A percentile compares a stretch with the other conserved stretches of the same genome.
These are phyloP conservation scores for Fusarium duplospermum DNA, from an alignment of 2,329 filamentous ascomycete species.

Conservation along the genomic window DNA sequence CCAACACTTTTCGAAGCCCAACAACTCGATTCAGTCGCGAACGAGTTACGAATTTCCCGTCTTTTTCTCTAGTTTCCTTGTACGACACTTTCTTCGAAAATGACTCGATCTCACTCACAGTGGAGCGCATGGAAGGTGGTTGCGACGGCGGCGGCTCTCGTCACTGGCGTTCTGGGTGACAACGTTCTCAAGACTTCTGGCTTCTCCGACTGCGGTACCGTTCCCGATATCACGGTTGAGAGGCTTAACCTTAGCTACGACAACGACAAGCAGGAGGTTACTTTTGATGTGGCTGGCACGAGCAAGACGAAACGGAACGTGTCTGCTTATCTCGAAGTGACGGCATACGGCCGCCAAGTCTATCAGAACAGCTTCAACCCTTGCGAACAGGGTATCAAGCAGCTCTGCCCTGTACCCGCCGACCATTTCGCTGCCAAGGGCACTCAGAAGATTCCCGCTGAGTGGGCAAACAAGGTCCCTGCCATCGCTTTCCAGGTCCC, in stretches of 20 bases:
- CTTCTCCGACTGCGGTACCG: conserved; percentile 76
- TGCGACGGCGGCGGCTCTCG: conserved; percentile 51
- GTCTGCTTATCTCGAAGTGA: conserved; percentile 78
- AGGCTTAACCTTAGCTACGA: conserved; percentile 84
- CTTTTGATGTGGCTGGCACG: conserved; percentile 84
- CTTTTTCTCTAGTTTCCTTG: conserved; percentile 32
- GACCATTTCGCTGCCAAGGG: conserved; percentile 81
- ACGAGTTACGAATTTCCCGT: conserved; percentile 41
- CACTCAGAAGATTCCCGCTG: conserved; percentile 74
- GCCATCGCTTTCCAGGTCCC: conserved; percentile 90
- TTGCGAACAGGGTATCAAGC: conserved; percentile 74
- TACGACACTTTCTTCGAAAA: conserved; percentile 39
- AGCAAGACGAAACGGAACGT: conserved; percentile 83
- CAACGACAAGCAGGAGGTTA: conserved; percentile 76
- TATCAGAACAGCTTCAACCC: conserved; percentile 88
- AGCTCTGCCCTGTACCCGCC: conserved; percentile 87
- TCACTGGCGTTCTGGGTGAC: conserved; percentile 66
- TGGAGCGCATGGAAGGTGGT: conserved; percentile 50
- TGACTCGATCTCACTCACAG: conserved; percentile 47
- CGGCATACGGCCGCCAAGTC: conserved; percentile 84
- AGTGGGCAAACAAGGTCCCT: conserved; percentile 82
- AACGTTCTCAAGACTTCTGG: conserved; percentile 84
- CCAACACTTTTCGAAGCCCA: conserved; percentile 28
- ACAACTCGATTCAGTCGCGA: conserved; percentile 27
- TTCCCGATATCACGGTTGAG: conserved; percentile 73